These are phyloP conservation scores for Penicillium bialowiezense DNA, from an alignment of 495 filamentous ascomycete species.

Conservation along the genomic window DNA sequence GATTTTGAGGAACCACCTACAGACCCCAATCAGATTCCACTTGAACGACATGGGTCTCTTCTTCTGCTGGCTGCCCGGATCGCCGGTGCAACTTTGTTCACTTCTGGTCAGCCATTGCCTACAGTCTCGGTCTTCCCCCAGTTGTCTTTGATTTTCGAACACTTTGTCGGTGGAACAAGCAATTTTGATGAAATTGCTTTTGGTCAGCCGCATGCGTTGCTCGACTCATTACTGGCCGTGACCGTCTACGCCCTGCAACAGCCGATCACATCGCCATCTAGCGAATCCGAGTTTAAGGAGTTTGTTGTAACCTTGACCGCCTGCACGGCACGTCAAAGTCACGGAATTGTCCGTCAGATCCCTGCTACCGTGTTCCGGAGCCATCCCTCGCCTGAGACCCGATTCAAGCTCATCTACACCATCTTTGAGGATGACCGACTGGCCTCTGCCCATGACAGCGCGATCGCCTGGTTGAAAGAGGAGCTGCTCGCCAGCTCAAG, in stretches of 20 bases:
- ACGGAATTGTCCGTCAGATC: constrained; percentile 70
- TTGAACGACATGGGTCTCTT: constrained; percentile 69
- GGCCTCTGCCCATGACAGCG: constrained; percentile 73
- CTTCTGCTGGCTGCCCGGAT: constrained; percentile 56
- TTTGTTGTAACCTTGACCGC: constrained; percentile 61
- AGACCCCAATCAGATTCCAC: constrained; percentile 61
- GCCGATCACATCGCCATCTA: constrained; percentile 19
- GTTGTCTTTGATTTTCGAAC: constrained; percentile 54
- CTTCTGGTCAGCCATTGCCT: constrained; percentile 24
- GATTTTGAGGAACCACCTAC: constrained; percentile 42
- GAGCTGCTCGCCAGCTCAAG: constrained; percentile 60
- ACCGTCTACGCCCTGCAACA: constrained; percentile 29
- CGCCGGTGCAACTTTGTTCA: constrained; percentile 37
- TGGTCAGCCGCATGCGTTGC: constrained; percentile 40
- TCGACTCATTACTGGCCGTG: constrained; percentile 40
- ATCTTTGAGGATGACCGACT: constrained; percentile 74
- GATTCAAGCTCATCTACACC: constrained; percentile 74
- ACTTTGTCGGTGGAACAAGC: constrained; percentile 54
- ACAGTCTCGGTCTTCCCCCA: constrained; percentile 61
- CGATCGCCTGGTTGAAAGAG: constrained; percentile 83
- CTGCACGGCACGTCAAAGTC: constrained; percentile 64
- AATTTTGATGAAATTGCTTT: constrained; percentile 37
- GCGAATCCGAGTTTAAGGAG: constrained; percentile 32
- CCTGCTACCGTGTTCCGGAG: constrained; percentile 70
- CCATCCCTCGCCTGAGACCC: constrained; percentile 66